Base-by-base conservation (phyloP, 768 basidiomycete species). In the Mycena capillaripes region DNA sequence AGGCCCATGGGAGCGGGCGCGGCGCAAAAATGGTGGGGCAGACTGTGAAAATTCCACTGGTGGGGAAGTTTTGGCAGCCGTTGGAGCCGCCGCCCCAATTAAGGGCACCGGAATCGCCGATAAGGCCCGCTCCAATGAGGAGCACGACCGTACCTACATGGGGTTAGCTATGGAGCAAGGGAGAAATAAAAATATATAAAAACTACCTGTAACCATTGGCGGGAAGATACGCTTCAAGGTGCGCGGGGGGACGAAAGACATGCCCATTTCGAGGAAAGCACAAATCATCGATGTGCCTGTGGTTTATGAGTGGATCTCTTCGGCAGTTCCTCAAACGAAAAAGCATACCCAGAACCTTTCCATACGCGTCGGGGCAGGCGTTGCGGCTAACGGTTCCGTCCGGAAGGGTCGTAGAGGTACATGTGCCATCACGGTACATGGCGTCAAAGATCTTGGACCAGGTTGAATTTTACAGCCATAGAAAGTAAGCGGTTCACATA, bases 21-120 rank as follows among this genome's bases (percentile, higher is more conserved):
- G 93, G 93, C 11, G 93, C 93, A 36, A 82, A 80, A 58, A 91
- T 93, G 16, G 87, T 91, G 0, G 94, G 95, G 75, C 95, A 96
- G 3, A 94, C 83, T 68, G 83, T 79, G 79, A 93, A 95, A 65
- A 92, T 87, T 1, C 93, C 93, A 9, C 85, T 88, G 4, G 83
- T 82, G 2, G 93, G 93, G 19, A 89, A 86, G 5, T 71, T 71
- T 56, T 85, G 82, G 79, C 95, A 96, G 71, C 87, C 87, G 73
- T 94, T 95, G 11, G 92, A 91, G 19, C 95, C 95, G 36, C 95
- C 94, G 50, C 92, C 95, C 95, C 95, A 96, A 80, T 95, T 90
- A 11, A 88, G 87, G 50, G 93, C 89, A 4, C 95, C 95, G 12
- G 92, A 93, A 2, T 85, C 82, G 48, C 94, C 94, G 61, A 96